Evolutionary conservation across 2,329 filamentous ascomycete species (phyloP).

Genomic region (Ophiostoma quercus): DNA sequence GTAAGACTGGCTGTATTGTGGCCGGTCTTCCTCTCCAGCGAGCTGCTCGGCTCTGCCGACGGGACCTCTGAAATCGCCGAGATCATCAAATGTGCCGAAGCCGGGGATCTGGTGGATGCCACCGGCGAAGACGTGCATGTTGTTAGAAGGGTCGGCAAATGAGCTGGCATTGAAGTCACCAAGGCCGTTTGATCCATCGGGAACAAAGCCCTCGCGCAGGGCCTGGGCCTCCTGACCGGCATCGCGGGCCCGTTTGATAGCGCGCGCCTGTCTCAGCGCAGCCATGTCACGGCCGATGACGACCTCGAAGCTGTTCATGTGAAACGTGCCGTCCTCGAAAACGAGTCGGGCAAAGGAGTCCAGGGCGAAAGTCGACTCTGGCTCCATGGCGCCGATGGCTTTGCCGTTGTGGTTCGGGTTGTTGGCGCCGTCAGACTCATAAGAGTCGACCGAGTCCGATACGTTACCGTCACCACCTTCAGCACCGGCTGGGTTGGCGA

Average conservation of each 20-base stretch:
- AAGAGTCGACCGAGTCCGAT: slow-evolving; percentile 11
- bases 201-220: neutral
- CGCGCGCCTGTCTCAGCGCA: slow-evolving; percentile 51
- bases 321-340: slow-evolving; percentile 71
- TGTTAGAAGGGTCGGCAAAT: neutral
- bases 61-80: neutral
- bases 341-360: slow-evolving; percentile 58
- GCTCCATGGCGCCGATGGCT: slow-evolving; percentile 2
- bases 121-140: neutral
- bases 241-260: slow-evolving; percentile 38
- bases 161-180: slow-evolving; percentile 45
- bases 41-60: slow-evolving; percentile 36
- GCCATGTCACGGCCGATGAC: slow-evolving; percentile 66
- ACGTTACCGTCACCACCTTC: slow-evolving; percentile 6
- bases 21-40: slow-evolving; percentile 31
- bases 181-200: slow-evolving; percentile 39
- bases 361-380: slow-evolving; percentile 29
- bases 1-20: slow-evolving; percentile 58
- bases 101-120: slow-evolving; percentile 12
- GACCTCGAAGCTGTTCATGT: slow-evolving; percentile 70
- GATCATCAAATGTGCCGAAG: neutral
- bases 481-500: neutral
- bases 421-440: neutral
- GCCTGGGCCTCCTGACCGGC: neutral
- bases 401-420: neutral